Conservation (phyloP, 169 alveolate species). For the Plasmodium yoelii region DNA sequence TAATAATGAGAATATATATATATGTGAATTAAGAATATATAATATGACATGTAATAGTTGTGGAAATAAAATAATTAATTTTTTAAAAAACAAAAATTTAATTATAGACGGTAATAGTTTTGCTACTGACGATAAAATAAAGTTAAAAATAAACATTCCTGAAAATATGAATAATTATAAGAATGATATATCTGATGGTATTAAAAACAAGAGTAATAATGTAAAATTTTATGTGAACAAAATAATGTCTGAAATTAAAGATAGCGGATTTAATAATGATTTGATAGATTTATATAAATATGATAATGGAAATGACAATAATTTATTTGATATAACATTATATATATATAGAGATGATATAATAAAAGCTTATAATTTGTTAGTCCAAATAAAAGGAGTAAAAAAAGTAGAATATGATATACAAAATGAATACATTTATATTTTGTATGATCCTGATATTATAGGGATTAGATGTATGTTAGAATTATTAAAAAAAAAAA, state of each 20-base stretch:
- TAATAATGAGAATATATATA: conserved; percentile 28
- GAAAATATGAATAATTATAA: not conserved
- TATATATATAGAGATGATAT: conserved; percentile 62
- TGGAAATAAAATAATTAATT: conserved; percentile 66
- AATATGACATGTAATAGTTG: conserved; percentile 72
- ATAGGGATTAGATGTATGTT: conserved; percentile 51
- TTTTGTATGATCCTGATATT: conserved; percentile 65
- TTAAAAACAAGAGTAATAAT: conserved; percentile 8
- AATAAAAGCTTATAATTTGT: conserved; percentile 57
- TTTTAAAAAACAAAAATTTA: conserved; percentile 55
- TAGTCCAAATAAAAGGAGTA: conserved; percentile 50
- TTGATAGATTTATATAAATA: conserved; percentile 57
- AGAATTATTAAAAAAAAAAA: conserved; percentile 55
- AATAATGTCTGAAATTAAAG: conserved; percentile 62
- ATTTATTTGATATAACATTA: conserved; percentile 52
- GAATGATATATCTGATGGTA: not conserved
- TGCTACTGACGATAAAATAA: conserved; percentile 63
- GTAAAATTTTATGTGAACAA: conserved; percentile 40
- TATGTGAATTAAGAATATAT: conserved; percentile 65
- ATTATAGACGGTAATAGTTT: conserved; percentile 59
- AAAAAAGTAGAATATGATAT: conserved; percentile 67
- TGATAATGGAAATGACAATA: conserved; percentile 26
- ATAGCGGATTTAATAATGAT: conserved; percentile 61
- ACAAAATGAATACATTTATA: conserved; percentile 40
- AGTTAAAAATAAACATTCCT: conserved; percentile 39